A percentile compares a stretch with the other conserved stretches of the same genome.
phyloP scores from a whole-genome alignment of 2,329 filamentous ascomycete genomes.

The Coccinonectria pachysandricola region DNA sequence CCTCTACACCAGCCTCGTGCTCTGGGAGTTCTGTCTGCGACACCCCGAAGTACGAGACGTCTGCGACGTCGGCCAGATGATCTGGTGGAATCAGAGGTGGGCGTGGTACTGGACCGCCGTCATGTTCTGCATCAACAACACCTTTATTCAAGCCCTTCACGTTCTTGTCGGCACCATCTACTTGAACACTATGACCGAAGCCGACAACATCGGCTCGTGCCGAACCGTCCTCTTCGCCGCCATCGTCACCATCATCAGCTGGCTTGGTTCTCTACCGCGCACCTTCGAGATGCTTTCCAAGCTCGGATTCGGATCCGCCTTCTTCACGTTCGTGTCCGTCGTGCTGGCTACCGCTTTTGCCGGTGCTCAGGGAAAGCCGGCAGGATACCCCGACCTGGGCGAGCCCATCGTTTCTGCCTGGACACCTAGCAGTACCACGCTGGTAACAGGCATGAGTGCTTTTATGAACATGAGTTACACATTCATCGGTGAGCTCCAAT shows the following conservation, averaged over 20 bases:
- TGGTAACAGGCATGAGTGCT: conserved; percentile 71
- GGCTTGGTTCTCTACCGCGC: conserved; percentile 68
- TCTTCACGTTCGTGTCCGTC: conserved; percentile 84
- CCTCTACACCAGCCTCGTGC: conserved; percentile 55
- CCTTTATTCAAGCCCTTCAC: conserved; percentile 74
- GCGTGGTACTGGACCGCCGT: conserved; percentile 57
- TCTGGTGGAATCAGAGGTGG: conserved; percentile 75
- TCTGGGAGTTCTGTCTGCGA: conserved; percentile 78
- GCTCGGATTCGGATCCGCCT: conserved; percentile 65
- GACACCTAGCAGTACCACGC: conserved; percentile 60
- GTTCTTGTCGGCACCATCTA: conserved; percentile 77
- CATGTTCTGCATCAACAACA: conserved; percentile 93
- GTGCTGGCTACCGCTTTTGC: conserved; percentile 76
- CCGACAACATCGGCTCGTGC: conserved; percentile 46
- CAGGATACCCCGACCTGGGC: conserved; percentile 49
- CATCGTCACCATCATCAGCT: conserved; percentile 64
- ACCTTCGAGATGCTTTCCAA: conserved; percentile 74
- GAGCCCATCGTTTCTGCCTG: conserved; percentile 57
- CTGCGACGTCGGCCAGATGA: conserved; percentile 84
- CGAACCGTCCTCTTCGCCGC: conserved; percentile 74
- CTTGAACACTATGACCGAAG: conserved; percentile 73
- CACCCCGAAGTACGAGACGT: conserved; percentile 86
- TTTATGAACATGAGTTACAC: conserved; percentile 95
- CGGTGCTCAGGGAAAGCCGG: conserved; percentile 62
- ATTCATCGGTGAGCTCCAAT: conserved; percentile 89